Conservation (phyloP, 2,329 filamentous ascomycete genomes). For the Neobulgaria alba region DNA sequence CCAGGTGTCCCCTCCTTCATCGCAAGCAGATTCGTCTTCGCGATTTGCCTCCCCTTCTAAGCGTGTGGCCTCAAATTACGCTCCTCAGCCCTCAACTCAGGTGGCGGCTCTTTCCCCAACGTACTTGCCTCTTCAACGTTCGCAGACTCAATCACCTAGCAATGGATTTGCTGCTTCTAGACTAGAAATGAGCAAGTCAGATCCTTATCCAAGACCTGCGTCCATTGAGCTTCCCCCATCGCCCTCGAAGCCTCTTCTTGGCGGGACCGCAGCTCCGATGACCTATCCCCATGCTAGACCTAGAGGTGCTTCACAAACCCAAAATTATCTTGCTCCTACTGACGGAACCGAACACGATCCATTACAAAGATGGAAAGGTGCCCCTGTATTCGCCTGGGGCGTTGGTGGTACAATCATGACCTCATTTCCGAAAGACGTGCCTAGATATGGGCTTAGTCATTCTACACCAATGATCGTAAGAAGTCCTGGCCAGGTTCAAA, state of each 20-base stretch:
- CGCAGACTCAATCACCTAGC: constrained; percentile 56
- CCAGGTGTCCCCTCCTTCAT: constrained; percentile 31
- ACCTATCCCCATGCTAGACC: constrained; percentile 30
- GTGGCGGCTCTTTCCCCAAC: constrained; percentile 10
- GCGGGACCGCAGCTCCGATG: constrained; percentile 4
- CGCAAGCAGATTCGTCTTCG: constrained; percentile 26
- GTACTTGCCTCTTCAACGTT: constrained; percentile 47
- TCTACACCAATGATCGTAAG: constrained; percentile 70
- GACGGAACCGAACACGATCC: constrained; percentile 65
- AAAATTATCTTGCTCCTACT: constrained; percentile 53
- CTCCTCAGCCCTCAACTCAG: constrained; percentile 29
- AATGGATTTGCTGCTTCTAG: constrained; percentile 40
- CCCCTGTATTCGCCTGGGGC: constrained; percentile 80
- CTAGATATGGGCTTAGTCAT: constrained; percentile 62
- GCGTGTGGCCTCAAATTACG: constrained; percentile 42
- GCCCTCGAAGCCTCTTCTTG: too few species aligned
- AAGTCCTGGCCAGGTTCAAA: constrained; percentile 70
- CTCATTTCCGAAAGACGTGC: constrained; percentile 81
- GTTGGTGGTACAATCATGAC: constrained; percentile 76
- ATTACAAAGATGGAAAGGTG: constrained; percentile 83
- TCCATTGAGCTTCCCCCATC: constrained; percentile 34
- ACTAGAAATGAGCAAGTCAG: constrained; percentile 28
- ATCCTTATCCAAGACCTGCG: constrained; percentile 42
- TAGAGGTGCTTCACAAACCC: constrained; percentile 42
- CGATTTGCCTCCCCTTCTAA: constrained; percentile 49